Evolutionary conservation across 2,329 filamentous ascomycete species (phyloP).

Genomic region (Cladosporium sp.): DNA sequence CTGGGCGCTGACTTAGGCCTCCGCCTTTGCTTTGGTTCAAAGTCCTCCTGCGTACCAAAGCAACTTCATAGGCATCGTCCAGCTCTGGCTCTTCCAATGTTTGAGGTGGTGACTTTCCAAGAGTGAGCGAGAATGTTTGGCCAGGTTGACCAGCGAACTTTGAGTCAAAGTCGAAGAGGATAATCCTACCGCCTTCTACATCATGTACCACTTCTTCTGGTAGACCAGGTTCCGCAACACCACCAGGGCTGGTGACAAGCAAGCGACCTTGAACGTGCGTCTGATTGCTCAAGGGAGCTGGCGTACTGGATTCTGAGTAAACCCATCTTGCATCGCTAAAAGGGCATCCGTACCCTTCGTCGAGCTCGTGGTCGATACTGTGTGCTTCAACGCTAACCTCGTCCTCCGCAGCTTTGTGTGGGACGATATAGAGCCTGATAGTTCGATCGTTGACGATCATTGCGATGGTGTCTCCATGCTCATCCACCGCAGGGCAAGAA

Average conservation of each 20-base stretch:
- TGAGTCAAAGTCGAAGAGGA: conserved; percentile 32
- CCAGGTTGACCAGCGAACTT: conserved; percentile 34
- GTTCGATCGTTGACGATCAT: conserved; percentile 37
- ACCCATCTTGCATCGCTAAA: conserved; percentile 34
- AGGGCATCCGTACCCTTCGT: conserved; percentile 35
- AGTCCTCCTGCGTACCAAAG: conserved; percentile 32
- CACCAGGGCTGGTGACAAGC: conserved; percentile 34
- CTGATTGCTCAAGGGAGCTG: conserved; percentile 23
- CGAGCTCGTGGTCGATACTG: conserved; percentile 35
- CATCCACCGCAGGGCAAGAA: conserved; percentile 32
- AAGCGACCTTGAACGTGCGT: conserved; percentile 29
- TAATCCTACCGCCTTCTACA: conserved; percentile 34
- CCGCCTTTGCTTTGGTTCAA: conserved; percentile 31
- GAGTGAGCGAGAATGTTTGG: conserved; percentile 31
- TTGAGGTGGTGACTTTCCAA: conserved; percentile 32
- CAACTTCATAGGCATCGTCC: conserved; percentile 32
- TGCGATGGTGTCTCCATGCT: conserved; percentile 33
- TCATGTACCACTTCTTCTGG: conserved; percentile 31
- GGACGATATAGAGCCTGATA: conserved; percentile 33
- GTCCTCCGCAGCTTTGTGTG: conserved; percentile 25
- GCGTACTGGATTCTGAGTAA: conserved; percentile 26
- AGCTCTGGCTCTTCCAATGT: conserved; percentile 30
- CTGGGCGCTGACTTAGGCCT: conserved; percentile 28
- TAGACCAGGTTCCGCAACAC: conserved; percentile 25
- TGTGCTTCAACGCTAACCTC: conserved; percentile 31